Base-by-base conservation (phyloP, 2,329 filamentous ascomycete species). In the Claviceps capensis region DNA sequence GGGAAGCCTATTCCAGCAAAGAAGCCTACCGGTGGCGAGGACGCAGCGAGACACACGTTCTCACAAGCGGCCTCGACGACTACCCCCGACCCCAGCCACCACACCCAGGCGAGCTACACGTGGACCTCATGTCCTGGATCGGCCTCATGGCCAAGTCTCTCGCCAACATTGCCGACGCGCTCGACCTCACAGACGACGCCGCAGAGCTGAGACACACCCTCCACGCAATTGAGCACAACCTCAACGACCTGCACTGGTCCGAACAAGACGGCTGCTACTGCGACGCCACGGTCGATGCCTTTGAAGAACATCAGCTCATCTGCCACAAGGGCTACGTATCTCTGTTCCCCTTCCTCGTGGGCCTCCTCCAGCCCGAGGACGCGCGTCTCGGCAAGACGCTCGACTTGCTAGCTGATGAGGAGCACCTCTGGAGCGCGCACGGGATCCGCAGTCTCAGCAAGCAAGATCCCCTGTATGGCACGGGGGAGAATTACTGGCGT, bases 321-420 rank as follows among this genome's bases (percentile, higher is more conserved):
- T 98, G 93, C 71, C 93, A 97, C 72, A 95, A 95, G 69, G 93
- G 93, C 19, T 98, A 98, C 63, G 82, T 97, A 59, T 93, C 88
- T 22, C 75, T 98, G 30, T 93, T 95, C 68, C 93, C 93, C 1
- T 95, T 97, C 75, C 70, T 97, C 58, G 81, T 88, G 2, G 91
- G 91, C 8, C 74, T 97, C 54, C 63, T 97, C 52, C 78, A 80
- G 54, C 73, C 84, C 2, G 80, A 90, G 52, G 86, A 85, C 67
- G 78, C 84, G 51, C 84, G 84, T 59, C 69, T 98, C 16, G 85
- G 82, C 57, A 79, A 80, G 58, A 74, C 90, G 2, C 71, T 97
- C 49, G 82, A 91, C 57, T 72, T 96, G 42, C 80, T 98, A 38
- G 79, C 76, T 14, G 82, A 95, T 61, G 82, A 88, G 57, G 78